Base-by-base conservation (phyloP, 805 yeast species). In the Cephaloascus fragrans region DNA sequence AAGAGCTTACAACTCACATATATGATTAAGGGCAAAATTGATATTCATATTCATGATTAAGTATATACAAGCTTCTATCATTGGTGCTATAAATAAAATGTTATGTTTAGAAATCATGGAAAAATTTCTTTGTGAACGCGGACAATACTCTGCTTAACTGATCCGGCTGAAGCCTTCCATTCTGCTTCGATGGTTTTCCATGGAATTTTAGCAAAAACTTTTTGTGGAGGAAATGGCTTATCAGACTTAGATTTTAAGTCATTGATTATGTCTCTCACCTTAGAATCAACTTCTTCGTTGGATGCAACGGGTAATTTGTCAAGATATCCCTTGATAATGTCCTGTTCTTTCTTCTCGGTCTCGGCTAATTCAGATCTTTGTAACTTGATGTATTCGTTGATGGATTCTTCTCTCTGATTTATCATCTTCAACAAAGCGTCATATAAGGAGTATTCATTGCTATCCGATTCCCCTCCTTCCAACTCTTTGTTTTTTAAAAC, bases 281-380 rank as follows among this genome's bases (percentile, higher is more conserved):
- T 57, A 1, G 42, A 46, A 15, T 54, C 57, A 18, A 67, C 43
- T 37, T 66, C 68, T 35, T 61, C 73, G 28, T 62, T 64, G 3
- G 73, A 56, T 1, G 80, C 69, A 15, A 75, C 69, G 6, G 77
- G 75, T 18, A 78, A 52, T 20, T 55, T 47, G 1, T 42, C 36
- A 35, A 67, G 47, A 37, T 75, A 68, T 14, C 51, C 46, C 19
- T 67, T 46, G 33, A 79, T 63, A 26, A 75, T 51, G 0, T 44
- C 53, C 20, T 67, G 48, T 53, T 78, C 82, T 16, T 55, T 50
- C 18, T 52, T 47, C 55, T 79, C 85, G 39, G 66, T 68, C n/a
- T 64, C 70, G 1, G 69, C 79, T 42, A 78, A 56, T 43, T 79
- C 84, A 3, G 48, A 52, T 45, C 85, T 67, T 8, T 61, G 53